Percentiles rank a stretch among this genome's conserved stretches.
phyloP scores from a whole-genome alignment of 768 basidiomycete species.

The Kwoniella sp. region DNA sequence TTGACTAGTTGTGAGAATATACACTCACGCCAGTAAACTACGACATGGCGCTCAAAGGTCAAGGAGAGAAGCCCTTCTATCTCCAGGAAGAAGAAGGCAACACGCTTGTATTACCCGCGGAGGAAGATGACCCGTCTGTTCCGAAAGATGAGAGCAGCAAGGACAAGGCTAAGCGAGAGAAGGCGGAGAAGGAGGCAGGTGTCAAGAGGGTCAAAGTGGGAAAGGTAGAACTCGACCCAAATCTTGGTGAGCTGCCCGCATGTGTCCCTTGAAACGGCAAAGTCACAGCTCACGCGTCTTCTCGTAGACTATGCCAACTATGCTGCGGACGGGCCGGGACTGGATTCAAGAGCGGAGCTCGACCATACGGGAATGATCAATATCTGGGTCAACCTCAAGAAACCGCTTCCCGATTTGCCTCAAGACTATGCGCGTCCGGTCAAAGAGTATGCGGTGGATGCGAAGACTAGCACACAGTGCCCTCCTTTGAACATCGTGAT shows the following conservation, averaged over 20 bases:
- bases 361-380: constrained; percentile 53
- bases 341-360: constrained; percentile 44
- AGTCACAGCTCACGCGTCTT: constrained; percentile 5
- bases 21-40: no score
- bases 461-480: constrained; percentile 29
- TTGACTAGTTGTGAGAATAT: no score
- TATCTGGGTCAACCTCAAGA: constrained; percentile 59
- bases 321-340: constrained; percentile 38
- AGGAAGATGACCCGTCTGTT: constrained; percentile 28
- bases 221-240: constrained; percentile 43
- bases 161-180: constrained; percentile 22
- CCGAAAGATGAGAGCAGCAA: constrained; percentile 27
- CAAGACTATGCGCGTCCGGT: constrained; percentile 60
- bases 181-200: constrained; percentile 26
- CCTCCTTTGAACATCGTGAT: constrained; percentile 64
- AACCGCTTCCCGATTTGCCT: constrained; percentile 62
- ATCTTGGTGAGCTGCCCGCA: constrained; percentile 31
- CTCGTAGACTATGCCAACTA: constrained; percentile 41
- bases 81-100: constrained; percentile 23
- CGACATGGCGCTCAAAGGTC: not conserved
- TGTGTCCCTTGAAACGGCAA: no score
- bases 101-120: constrained; percentile 23
- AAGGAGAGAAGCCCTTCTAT: constrained; percentile 26
- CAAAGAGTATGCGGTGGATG: constrained; percentile 61
- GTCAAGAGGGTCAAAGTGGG: constrained; percentile 33